Percentiles rank a stretch among this genome's conserved stretches.
These are phyloP conservation scores for Kodamaea anthophila DNA, from an alignment of 1,139 yeast species.

Conservation along the genomic window DNA sequence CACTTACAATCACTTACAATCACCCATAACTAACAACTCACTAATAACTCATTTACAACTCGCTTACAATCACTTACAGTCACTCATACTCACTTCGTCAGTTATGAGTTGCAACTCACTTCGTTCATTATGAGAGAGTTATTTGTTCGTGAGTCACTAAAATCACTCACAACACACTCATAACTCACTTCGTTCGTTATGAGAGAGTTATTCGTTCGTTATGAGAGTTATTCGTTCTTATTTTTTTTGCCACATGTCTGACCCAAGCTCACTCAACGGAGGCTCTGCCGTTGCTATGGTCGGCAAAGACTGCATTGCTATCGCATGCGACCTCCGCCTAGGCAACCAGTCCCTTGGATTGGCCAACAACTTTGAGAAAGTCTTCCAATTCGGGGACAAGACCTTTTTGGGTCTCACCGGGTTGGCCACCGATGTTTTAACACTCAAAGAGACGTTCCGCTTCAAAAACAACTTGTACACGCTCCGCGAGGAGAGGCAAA, in stretches of 20 bases:
- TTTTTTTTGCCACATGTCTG: conserved; percentile 29
- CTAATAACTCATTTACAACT: too few species aligned
- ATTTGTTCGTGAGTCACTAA: too few species aligned
- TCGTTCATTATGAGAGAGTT: too few species aligned
- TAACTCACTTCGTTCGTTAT: neutral
- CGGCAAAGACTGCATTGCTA: conserved; percentile 97
- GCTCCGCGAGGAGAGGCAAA: conserved; percentile 82
- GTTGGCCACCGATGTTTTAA: conserved; percentile 86
- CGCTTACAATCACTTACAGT: too few species aligned
- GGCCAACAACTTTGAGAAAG: conserved; percentile 86
- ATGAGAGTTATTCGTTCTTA: neutral
- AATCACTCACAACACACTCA: too few species aligned
- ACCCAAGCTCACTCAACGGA: conserved; percentile 51
- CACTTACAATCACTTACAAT: too few species aligned
- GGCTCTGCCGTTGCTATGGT: conserved; percentile 99
- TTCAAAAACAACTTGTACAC: conserved; percentile 84
- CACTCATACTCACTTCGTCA: too few species aligned
- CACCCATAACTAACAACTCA: too few species aligned
- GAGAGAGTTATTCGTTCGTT: neutral
- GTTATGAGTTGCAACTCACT: too few species aligned
- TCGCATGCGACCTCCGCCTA: conserved; percentile 89
- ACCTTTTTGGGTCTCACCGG: conserved; percentile 91
- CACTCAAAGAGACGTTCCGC: conserved; percentile 76
- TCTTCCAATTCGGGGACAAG: conserved; percentile 74
- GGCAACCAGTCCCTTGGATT: conserved; percentile 94